These are phyloP conservation scores for Colletotrichum magnum DNA, from an alignment of 2,329 filamentous ascomycete genomes.

Conservation along the genomic window DNA sequence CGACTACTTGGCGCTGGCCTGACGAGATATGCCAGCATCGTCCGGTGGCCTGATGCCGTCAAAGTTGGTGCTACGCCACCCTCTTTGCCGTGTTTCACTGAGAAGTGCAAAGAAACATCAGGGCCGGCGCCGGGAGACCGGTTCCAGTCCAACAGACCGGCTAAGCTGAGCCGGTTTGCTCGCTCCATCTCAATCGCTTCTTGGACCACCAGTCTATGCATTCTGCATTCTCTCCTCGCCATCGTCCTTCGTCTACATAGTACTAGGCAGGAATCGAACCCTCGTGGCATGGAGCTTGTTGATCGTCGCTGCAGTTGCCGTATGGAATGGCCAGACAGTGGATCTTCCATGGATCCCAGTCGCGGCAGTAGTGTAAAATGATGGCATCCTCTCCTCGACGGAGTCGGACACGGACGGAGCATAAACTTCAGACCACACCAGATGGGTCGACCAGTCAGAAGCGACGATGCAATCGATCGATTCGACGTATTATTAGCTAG, in stretches of 20 bases:
- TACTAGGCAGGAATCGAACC: background rate
- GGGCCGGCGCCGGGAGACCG: conserved; percentile 7
- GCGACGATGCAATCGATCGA: conserved; percentile 1
- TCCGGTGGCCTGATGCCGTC: conserved; percentile 25
- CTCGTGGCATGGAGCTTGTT: background rate
- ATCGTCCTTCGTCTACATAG: background rate
- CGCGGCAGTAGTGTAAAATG: background rate
- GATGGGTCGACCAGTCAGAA: conserved; percentile 27
- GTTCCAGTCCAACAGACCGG: conserved; percentile 1
- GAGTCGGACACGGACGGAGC: conserved; percentile 11
- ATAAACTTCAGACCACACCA: conserved; percentile 11
- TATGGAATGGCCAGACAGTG: conserved; percentile 13
- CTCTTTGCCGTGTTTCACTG: conserved; percentile 15
- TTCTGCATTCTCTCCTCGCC: background rate
- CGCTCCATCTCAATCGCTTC: background rate
- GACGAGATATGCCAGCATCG: conserved; percentile 15
- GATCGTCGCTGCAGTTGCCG: background rate
- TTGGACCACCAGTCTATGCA: background rate
- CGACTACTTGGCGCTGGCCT: conserved; percentile 27
- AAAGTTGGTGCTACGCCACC: conserved; percentile 8
- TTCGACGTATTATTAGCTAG: conserved; percentile 1
- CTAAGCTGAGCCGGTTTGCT: conserved; percentile 17
- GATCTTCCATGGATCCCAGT: conserved; percentile 9
- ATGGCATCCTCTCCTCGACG: conserved; percentile 5
- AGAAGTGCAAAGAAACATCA: conserved; percentile 2